A percentile compares a stretch with the other conserved stretches of the same genome.
phyloP scores from a whole-genome alignment of 139 green algal species.

The Chlorella sp. region DNA sequence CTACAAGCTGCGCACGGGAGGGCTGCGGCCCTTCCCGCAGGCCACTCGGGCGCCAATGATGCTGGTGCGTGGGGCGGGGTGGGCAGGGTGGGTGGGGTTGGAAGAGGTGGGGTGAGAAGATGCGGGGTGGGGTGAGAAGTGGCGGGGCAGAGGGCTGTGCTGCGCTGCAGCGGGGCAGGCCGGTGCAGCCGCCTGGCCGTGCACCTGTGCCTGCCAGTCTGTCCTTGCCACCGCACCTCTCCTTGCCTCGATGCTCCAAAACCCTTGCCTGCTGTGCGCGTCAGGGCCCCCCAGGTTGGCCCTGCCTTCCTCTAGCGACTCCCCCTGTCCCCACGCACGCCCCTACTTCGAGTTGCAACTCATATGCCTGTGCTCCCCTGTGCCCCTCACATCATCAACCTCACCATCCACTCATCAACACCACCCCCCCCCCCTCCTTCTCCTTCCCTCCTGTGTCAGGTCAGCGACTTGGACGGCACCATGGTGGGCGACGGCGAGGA shows the following conservation, averaged over 20 bases:
- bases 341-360: too few species aligned
- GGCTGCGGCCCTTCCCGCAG: slow-evolving; percentile 65
- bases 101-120: too few species aligned
- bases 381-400: background rate
- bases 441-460: slow-evolving; percentile 28
- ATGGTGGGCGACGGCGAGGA: slow-evolving; percentile 76
- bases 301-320: too few species aligned
- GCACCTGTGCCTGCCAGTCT: background rate
- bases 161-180: too few species aligned
- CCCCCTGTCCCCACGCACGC: too few species aligned
- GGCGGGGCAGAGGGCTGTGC: too few species aligned
- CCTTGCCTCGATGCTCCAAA: too few species aligned
- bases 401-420: background rate
- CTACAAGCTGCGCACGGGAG: slow-evolving; percentile 71
- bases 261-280: too few species aligned
- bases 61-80: slow-evolving; percentile 57
- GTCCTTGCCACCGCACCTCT: background rate
- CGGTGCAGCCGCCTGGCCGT: background rate
- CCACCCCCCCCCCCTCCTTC: background rate
- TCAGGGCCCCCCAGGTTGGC: too few species aligned
- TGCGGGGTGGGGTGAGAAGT: background rate
- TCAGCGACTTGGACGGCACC: slow-evolving; percentile 89
- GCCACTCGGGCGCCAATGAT: slow-evolving; percentile 63
- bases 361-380: too few species aligned
- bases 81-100: too few species aligned